phyloP scores from a whole-genome alignment of 2,329 filamentous ascomycete species.

The Davidsoniella neocaledoniae region DNA sequence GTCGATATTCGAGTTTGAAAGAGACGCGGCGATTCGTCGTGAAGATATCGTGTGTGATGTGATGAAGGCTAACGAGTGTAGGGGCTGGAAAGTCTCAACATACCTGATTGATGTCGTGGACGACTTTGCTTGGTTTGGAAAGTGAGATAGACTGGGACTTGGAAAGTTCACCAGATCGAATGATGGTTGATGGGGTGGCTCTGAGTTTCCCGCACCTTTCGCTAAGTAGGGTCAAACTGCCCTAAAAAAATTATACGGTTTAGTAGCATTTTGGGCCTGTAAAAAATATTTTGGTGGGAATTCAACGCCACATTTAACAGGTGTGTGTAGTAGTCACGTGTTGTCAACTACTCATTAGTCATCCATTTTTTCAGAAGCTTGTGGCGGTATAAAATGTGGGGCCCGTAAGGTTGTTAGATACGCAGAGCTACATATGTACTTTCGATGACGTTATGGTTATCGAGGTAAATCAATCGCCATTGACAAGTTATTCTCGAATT shows the following conservation, averaged over 20 bases:
- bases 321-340: slow-evolving; percentile 6
- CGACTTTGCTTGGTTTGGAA: slow-evolving; percentile 11
- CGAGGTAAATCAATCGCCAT: too few species aligned
- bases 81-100: slow-evolving; percentile 7
- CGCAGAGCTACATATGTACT: too few species aligned
- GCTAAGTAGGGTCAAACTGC: slow-evolving; percentile 13
- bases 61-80: background rate
- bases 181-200: slow-evolving; percentile 11
- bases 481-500: too few species aligned
- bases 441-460: too few species aligned
- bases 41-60: background rate
- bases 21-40: background rate
- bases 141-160: slow-evolving; percentile 11
- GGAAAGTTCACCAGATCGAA: slow-evolving; percentile 12
- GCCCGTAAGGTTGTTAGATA: too few species aligned
- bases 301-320: slow-evolving; percentile 1
- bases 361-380: too few species aligned
- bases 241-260: slow-evolving; percentile 3
- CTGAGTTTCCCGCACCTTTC: slow-evolving; percentile 11
- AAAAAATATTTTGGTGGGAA: slow-evolving; percentile 8
- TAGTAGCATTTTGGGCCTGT: background rate
- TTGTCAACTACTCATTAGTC: background rate
- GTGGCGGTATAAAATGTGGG: too few species aligned
- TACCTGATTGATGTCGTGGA: slow-evolving; percentile 13
- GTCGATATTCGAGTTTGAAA: background rate